Percentiles rank a stretch among this genome's conserved stretches.
These are phyloP conservation scores for Pulveroboletus sp. DNA, from an alignment of 768 basidiomycete genomes.

Conservation along the genomic window DNA sequence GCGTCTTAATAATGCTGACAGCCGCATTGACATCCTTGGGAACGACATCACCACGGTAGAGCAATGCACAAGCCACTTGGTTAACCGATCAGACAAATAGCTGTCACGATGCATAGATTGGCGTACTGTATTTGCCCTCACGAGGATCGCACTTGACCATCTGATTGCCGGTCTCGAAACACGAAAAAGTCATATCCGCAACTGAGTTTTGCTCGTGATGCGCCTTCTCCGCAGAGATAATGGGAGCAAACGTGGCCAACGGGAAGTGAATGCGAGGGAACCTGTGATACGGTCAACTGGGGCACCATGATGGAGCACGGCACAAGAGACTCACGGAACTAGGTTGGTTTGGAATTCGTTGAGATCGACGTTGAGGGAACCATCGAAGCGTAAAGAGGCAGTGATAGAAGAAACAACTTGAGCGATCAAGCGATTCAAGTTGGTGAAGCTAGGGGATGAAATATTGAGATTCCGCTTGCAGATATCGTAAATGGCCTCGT, in stretches of 20 bases:
- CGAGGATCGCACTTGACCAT: slow-evolving; percentile 79
- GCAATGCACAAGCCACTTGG: slow-evolving; percentile 64
- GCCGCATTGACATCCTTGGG: slow-evolving; percentile 77
- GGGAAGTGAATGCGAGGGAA: slow-evolving; percentile 99
- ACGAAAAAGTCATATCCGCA: slow-evolving; percentile 94
- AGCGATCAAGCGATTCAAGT: slow-evolving; percentile 95
- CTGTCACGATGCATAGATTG: neutral
- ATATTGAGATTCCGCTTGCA: slow-evolving; percentile 91
- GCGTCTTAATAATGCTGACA: slow-evolving; percentile 70
- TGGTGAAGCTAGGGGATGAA: slow-evolving; percentile 82
- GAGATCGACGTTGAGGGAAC: slow-evolving; percentile 64
- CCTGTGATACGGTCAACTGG: slow-evolving; percentile 33
- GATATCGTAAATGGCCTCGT: slow-evolving; percentile 74
- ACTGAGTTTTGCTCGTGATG: slow-evolving; percentile 97
- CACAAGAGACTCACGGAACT: slow-evolving; percentile 68
- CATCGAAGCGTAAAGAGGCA: slow-evolving; percentile 74
- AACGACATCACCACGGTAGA: slow-evolving; percentile 74
- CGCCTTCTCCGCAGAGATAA: slow-evolving; percentile 91
- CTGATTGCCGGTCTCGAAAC: slow-evolving; percentile 75
- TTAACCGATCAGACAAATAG: slow-evolving; percentile 2
- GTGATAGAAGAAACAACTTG: slow-evolving; percentile 99
- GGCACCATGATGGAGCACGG: neutral
- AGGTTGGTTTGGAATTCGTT: slow-evolving; percentile 99
- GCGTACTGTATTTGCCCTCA: slow-evolving; percentile 71
- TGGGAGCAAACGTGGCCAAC: slow-evolving; percentile 91